phyloP scores from a whole-genome alignment of 345 rosid genomes.

The Luvunga scandens region DNA sequence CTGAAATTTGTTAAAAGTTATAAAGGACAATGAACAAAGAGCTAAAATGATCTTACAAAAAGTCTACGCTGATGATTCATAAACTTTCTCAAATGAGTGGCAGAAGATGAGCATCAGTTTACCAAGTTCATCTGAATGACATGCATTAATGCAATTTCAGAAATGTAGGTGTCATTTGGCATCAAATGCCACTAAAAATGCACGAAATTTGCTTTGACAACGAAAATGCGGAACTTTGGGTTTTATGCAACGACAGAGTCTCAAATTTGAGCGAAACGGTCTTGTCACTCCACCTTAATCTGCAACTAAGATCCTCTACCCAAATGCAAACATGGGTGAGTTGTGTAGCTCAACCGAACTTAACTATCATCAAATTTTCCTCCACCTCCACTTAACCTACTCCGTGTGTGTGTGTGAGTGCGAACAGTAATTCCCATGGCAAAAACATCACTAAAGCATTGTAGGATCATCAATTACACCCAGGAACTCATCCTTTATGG shows the following conservation, averaged over 20 bases:
- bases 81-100: too few relatives aligned
- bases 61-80: too few relatives aligned
- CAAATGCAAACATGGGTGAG: not conserved
- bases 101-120: too few relatives aligned
- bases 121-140: too few relatives aligned
- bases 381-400: too few relatives aligned
- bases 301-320: not conserved
- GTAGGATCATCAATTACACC: conserved; percentile 91
- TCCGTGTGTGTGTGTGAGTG: too few relatives aligned
- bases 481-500: conserved; percentile 86
- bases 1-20: not conserved
- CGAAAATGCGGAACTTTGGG: too few relatives aligned
- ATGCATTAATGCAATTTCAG: too few relatives aligned
- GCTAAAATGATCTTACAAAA: not conserved
- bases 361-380: not conserved
- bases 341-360: not conserved
- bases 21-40: not conserved
- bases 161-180: too few relatives aligned
- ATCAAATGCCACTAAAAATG: too few relatives aligned
- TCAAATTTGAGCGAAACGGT: not conserved
- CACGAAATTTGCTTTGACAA: too few relatives aligned
- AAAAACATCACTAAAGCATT: conserved; percentile 34
- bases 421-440: not conserved
- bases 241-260: not conserved
- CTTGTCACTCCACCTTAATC: not conserved